Conservation (phyloP, 768 basidiomycete genomes). For the Tubosaeta brunneosetosa region DNA sequence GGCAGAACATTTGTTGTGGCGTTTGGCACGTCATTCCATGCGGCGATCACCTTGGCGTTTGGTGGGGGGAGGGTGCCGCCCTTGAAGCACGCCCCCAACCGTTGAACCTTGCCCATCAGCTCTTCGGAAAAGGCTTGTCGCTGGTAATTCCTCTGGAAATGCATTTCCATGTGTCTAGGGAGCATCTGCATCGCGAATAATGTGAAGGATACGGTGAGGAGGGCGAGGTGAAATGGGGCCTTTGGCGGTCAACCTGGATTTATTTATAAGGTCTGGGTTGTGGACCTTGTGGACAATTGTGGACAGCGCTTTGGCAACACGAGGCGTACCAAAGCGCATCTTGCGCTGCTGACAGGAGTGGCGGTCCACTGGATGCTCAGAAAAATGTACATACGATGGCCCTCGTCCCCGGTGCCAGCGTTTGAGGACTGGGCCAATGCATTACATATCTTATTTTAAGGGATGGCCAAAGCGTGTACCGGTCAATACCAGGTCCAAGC, state of each 20-base stretch:
- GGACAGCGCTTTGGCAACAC: conserved; percentile 23
- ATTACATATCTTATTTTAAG: background rate
- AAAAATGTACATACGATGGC: background rate
- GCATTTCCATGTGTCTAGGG: conserved; percentile 1
- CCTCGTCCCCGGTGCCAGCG: background rate
- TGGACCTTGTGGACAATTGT: conserved; percentile 24
- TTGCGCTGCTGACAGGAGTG: conserved; percentile 9
- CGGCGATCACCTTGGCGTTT: conserved; percentile 10
- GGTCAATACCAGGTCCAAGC: background rate
- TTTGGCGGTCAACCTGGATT: background rate
- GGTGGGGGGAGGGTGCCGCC: conserved; percentile 15
- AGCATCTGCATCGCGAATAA: conserved; percentile 7
- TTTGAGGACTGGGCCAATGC: background rate
- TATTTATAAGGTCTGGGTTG: conserved; percentile 17
- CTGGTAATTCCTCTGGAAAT: conserved; percentile 12
- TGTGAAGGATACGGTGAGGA: background rate
- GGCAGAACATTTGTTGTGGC: conserved; percentile 9
- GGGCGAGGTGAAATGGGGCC: background rate
- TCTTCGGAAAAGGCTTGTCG: conserved; percentile 12
- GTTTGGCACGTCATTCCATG: conserved; percentile 28
- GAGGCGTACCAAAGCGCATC: conserved; percentile 22
- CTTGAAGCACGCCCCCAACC: conserved; percentile 17
- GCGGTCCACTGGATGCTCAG: conserved; percentile 5
- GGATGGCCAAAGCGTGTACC: background rate
- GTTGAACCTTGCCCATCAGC: conserved; percentile 10